Base-by-base conservation (phyloP, 495 filamentous ascomycete species). In the Talaromyces trachyspermus region DNA sequence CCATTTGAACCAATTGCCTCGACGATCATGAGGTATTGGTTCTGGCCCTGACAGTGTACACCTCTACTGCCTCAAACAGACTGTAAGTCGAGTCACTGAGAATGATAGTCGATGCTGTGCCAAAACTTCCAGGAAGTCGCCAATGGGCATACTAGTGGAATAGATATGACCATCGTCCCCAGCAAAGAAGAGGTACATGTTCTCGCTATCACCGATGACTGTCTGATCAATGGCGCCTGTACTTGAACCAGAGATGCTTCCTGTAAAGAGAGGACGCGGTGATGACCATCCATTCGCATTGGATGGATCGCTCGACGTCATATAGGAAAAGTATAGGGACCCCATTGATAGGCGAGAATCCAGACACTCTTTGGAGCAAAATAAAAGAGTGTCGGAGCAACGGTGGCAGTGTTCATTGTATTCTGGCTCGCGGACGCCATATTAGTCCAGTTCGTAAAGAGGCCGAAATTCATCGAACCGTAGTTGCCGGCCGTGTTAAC, bases 151-250 rank as follows among this genome's bases (percentile, higher is more conserved):
- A 44, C 65, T 71, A 18, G 77, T 49, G 4, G 78, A 71, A 63
- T 83, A 84, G 56, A 84, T 77, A 41, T 72, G 75, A 59, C 79
- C 80, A 49, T 84, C 78, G 53, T 84, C 80, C 4, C 78, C 80
- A 0, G 74, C 68, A 43, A 82, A 84, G 71, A 83, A 84, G 0
- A 83, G 69, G 51, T 80, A 81, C 73, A 81, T 81, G 53, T 71
- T 68, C 2, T 54, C 60, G 43, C 52, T 57, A 62, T 83, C 80
- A 45, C 71, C n/a, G n/a, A n/a, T n/a, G n/a, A n/a, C n/a, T n/a
- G n/a, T n/a, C n/a, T n/a, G n/a, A n/a, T n/a, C n/a, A n/a, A n/a
- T n/a, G n/a, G n/a, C n/a, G 2, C 76, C 74, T 1, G 69, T 76
- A 54, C 56, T 53, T 4, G 70, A 71, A 17, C 14, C 19, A 17